Percentiles rank a stretch among this genome's conserved stretches.
Evolutionary conservation across 371 early-diverging fungal genomes (phyloP).

Genomic region (Caulochytrium protostelioides): DNA sequence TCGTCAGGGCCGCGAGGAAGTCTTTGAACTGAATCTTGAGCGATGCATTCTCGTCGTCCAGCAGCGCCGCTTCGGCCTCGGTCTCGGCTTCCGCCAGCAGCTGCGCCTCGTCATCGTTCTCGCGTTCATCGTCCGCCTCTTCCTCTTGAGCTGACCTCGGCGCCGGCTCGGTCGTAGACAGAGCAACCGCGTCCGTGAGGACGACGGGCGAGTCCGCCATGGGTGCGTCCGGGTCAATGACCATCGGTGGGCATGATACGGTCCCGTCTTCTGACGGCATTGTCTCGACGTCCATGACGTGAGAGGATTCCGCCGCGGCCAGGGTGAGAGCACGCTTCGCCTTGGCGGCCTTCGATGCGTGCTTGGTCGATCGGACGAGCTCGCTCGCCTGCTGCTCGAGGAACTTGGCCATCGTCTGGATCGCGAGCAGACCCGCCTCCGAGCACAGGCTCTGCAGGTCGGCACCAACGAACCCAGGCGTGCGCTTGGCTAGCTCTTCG

Average conservation of each 20-base stretch:
- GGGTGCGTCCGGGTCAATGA: too few relatives aligned
- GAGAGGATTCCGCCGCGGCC: too few relatives aligned
- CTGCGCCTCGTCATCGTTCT: conserved; percentile 12
- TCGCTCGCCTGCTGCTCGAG: conserved; percentile 54
- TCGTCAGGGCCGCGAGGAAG: conserved; percentile 68
- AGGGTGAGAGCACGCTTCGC: too few relatives aligned
- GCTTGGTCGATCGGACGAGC: too few relatives aligned
- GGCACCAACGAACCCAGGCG: conserved; percentile 98
- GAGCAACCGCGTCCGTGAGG: conserved; percentile 11
- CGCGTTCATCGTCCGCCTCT: conserved; percentile 22
- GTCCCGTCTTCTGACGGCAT: too few relatives aligned
- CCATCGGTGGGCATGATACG: too few relatives aligned
- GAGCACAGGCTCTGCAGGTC: conserved; percentile 90
- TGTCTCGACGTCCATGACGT: too few relatives aligned
- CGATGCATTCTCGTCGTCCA: conserved; percentile 56
- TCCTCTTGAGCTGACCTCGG: conserved; percentile 1
- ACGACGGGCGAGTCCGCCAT: too few relatives aligned
- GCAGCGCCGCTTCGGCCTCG: conserved; percentile 52
- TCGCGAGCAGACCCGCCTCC: conserved; percentile 92
- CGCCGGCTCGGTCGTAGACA: conserved; percentile 9
- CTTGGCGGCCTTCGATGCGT: too few relatives aligned
- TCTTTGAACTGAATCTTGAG: conserved; percentile 67
- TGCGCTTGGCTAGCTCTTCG: conserved; percentile 65
- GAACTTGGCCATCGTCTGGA: conserved; percentile 81
- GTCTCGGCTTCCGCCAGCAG: conserved; percentile 9